phyloP scores from a whole-genome alignment of 2,329 filamentous ascomycete genomes.

The Myriosclerotinia duriaeana region DNA sequence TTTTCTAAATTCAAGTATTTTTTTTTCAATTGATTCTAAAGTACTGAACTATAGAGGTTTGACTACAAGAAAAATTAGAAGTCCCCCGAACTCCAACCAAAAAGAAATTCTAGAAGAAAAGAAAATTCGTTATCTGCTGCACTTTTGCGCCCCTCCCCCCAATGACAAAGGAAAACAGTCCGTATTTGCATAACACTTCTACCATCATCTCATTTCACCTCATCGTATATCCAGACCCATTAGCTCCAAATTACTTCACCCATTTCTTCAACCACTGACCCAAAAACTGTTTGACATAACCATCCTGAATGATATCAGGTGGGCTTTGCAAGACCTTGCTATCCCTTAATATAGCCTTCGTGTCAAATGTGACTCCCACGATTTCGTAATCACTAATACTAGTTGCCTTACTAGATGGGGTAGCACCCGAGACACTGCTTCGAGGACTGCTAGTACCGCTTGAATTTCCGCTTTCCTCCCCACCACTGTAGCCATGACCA shows the following conservation, averaged over 20 bases:
- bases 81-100: constrained; percentile 33
- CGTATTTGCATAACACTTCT: neutral
- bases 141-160: neutral
- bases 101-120: neutral
- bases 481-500: constrained; percentile 9
- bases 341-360: constrained; percentile 21
- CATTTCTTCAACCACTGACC: constrained; percentile 21
- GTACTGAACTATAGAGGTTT: neutral
- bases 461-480: neutral
- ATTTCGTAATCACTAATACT: constrained; percentile 16
- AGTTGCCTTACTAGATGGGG: constrained; percentile 8
- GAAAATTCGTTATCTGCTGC: neutral
- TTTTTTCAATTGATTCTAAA: neutral
- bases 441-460: constrained; percentile 11
- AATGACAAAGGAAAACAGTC: neutral
- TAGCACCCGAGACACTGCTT: constrained; percentile 5
- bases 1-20: neutral
- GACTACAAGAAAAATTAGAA: neutral
- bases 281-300: constrained; percentile 23
- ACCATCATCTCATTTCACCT: neutral
- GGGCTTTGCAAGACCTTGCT: constrained; percentile 19
- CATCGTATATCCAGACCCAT: neutral
- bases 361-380: constrained; percentile 22
- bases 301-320: constrained; percentile 25
- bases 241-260: neutral